Base-by-base conservation (phyloP, 139 green algal genomes). In the Coelastrella sp. region DNA sequence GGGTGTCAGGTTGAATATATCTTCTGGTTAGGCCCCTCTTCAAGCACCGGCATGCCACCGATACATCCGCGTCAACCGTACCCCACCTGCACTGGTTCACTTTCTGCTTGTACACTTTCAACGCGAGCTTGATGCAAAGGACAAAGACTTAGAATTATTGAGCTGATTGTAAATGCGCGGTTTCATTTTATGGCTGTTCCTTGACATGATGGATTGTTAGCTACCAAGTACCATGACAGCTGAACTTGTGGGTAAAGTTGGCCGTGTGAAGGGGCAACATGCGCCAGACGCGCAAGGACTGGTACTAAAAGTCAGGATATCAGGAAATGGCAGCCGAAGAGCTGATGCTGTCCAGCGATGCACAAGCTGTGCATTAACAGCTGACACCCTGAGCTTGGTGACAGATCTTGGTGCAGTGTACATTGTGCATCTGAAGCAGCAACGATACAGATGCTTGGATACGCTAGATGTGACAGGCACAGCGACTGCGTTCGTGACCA, bases 401-500 rank as follows among this genome's bases (percentile, higher is more conserved):
- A 82, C 75, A 27, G 53, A 69, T 34, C 7, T 19, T n/a, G 79
- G 63, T 13, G 40, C n/a, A 9, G 79, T 85, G 7, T 85, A 76
- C 21, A 63, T 45, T 8, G 62, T 85, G 19, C 79, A 85, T n/a
- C 63, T 74, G 25, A 45, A 50, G 11, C 50, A 64, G 41, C 79
- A 74, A 59, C 79, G 79, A 48, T 85, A 51, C 8, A 51, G 3
- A 25, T 71, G 53, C 25, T 30, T 85, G 4, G 79, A 85, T 13
- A 62, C 62, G 5, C 32, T 85, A 41, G 30, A n/a, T 15, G 30
- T 13, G 15, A 30, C 66, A 40, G 67, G 30, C 35, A 79, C 80
- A 41, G n/a, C 80, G n/a, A 51, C 68, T n/a, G 68, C 68, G 13
- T 86, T 79, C n/a, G 72, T 86, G 80, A 43, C 80, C 35, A 48